Percentiles rank a stretch among this genome's conserved stretches.
These are phyloP conservation scores for Sclerospora graminicola DNA, from an alignment of 352 stramenopile genomes.

Conservation along the genomic window DNA sequence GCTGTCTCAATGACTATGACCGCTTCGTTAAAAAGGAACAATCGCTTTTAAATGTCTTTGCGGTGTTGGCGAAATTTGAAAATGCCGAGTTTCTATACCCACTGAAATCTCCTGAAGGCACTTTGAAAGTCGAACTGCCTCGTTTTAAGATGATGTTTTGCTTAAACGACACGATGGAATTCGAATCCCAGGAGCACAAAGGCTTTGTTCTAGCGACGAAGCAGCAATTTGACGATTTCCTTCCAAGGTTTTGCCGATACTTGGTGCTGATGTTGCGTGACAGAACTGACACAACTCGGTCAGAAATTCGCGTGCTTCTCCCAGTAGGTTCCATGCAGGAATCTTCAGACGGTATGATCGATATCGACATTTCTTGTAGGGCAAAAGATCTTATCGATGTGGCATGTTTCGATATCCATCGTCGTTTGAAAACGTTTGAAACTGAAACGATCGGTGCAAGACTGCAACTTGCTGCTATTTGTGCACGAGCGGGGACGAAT, in stretches of 20 bases:
- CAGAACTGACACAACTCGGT: no score
- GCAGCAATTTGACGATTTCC: constrained; percentile 33
- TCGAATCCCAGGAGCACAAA: constrained; percentile 27
- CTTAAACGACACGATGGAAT: constrained; percentile 3
- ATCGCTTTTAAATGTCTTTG: background rate
- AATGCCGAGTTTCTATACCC: constrained; percentile 20
- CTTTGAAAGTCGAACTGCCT: constrained; percentile 30
- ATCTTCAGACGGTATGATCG: constrained; percentile 7
- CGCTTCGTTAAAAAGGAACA: constrained; percentile 13
- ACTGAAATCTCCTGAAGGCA: constrained; percentile 2
- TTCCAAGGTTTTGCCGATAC: constrained; percentile 30
- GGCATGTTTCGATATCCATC: no score
- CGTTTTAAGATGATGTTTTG: constrained; percentile 30
- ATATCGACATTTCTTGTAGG: constrained; percentile 7
- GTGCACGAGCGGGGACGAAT: background rate
- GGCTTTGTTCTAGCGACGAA: constrained; percentile 24
- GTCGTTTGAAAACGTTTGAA: no score
- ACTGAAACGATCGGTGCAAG: constrained; percentile 1
- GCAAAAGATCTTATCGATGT: constrained; percentile 8
- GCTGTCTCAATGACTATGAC: constrained; percentile 11
- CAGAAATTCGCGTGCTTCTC: constrained; percentile 21
- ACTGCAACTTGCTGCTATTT: background rate
- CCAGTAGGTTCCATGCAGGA: constrained; percentile 21
- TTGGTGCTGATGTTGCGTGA: constrained; percentile 17
- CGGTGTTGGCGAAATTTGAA: constrained; percentile 37